Base-by-base conservation (phyloP, 441 rosid species). In the Gossypium davidsonii region DNA sequence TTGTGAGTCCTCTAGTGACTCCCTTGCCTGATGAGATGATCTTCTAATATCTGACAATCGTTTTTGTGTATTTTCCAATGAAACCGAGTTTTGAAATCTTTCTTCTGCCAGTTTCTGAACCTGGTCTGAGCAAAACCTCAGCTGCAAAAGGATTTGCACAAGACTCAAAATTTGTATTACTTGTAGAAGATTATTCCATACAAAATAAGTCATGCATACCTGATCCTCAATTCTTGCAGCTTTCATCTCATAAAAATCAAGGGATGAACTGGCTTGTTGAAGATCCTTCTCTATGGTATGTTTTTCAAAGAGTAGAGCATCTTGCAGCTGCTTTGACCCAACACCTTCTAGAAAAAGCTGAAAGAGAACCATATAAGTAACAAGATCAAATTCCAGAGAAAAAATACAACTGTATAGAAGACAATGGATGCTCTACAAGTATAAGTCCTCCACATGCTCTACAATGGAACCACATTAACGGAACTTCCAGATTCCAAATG, bases 311-410 rank as follows among this genome's bases (percentile, higher is more conserved):
- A 77, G 79, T 39, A 89, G 80, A 73, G 91, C 76, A 79, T 88
- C 92, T 76, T 78, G 91, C 80, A 84, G 77, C 82, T 96, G 97
- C 75, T 87, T 93, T 51, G 97, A 91, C 63, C 79, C 81, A 64
- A 88, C 80, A 71, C 96, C 91, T 80, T 96, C 99, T 81, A 93
- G 77, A 80, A 87, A 86, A 78, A 96, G 97, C 99, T 96, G 87
- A 78, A 85, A 79, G 75, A 83, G 71, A 68, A 81, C 23, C 63
- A 67, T 17, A n/a, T 34, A 49, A 73, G 55, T 64, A 28, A 70
- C 44, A 58, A 73, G 64, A 72, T 78, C 77, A 75, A 76, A 21
- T 26, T 58, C 70, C 10, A 51, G 11, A n/a, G 18, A 4, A 31
- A 51, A 68, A 48, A 68, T 15, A 68, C 60, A 28, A 52, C 44